Evolutionary conservation across 371 early-diverging fungal genomes (phyloP).

Genomic region (Saksenaea oblongispora): DNA sequence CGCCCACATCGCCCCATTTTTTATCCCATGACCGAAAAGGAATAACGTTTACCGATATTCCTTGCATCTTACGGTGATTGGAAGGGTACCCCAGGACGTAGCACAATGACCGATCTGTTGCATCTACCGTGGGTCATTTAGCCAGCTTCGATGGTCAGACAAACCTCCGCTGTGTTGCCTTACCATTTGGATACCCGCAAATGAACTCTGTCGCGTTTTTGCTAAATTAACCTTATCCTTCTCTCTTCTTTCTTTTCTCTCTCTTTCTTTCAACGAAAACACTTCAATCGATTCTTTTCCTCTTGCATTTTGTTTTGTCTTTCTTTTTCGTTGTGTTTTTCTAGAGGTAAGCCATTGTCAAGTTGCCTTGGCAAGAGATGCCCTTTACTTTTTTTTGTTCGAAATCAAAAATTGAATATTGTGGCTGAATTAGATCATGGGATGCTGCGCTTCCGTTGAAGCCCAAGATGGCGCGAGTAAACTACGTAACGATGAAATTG

Average conservation of each 20-base stretch:
- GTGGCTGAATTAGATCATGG: slow-evolving; percentile 59
- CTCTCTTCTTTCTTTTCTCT: background rate
- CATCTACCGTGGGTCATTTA: background rate
- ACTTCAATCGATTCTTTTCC: background rate
- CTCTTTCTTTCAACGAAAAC: background rate
- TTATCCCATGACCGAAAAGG: background rate
- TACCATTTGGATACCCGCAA: background rate
- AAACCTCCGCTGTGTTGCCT: slow-evolving; percentile 2
- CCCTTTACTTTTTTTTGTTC: background rate
- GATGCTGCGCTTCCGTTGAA: slow-evolving; percentile 83
- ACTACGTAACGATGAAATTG: slow-evolving; percentile 85
- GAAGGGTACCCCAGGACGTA: background rate
- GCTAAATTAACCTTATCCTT: background rate
- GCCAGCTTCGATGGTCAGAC: slow-evolving; percentile 4
- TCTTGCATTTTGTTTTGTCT: background rate
- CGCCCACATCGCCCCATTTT: slow-evolving; percentile 6
- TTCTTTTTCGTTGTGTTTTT: background rate
- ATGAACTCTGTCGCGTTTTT: background rate
- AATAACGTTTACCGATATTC: background rate
- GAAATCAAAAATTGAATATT: background rate
- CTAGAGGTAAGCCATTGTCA: no score
- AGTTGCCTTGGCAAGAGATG: no score
- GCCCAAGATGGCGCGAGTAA: slow-evolving; percentile 82
- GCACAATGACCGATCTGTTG: background rate
- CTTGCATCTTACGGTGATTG: background rate